A percentile compares a stretch with the other conserved stretches of the same genome.
Evolutionary conservation across 129 eudicot genomes (phyloP).

Genomic region (Cynara cardunculus): DNA sequence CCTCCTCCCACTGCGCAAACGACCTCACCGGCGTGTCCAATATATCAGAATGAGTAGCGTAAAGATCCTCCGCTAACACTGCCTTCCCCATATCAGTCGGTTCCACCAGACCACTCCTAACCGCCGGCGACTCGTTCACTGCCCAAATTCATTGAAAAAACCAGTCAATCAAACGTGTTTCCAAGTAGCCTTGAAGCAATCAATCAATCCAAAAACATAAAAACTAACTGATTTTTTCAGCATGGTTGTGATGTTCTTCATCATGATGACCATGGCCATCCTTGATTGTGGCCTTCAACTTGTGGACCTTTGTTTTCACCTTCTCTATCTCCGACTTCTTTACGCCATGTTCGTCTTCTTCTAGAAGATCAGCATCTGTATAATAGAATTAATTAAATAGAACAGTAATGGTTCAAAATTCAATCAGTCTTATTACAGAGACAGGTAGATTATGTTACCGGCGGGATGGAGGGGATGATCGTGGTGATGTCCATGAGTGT

Average conservation of each 20-base stretch:
- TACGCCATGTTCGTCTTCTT: constrained; percentile 26
- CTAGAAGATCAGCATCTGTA: constrained; percentile 13
- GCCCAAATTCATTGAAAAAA: constrained; percentile 1
- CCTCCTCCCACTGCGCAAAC: constrained; percentile 31
- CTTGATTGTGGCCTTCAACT: constrained; percentile 47
- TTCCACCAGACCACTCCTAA: constrained; percentile 16
- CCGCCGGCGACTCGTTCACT: constrained; percentile 44
- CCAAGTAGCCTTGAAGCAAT: neutral
- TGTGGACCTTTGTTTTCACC: constrained; percentile 75
- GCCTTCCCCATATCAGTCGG: constrained; percentile 24
- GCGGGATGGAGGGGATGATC: neutral
- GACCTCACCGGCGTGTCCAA: constrained; percentile 26
- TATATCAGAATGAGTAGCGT: constrained; percentile 25
- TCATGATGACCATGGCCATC: constrained; percentile 43
- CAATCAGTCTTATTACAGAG: neutral
- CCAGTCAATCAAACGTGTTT: neutral
- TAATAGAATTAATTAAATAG: neutral
- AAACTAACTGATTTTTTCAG: constrained; percentile 29
- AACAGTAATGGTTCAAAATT: neutral
- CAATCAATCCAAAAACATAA: neutral
- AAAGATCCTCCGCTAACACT: constrained; percentile 33
- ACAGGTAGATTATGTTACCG: constrained; percentile 7
- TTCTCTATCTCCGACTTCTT: constrained; percentile 71
- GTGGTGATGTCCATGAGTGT: neutral
- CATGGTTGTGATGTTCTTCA: constrained; percentile 22